These are phyloP conservation scores for Salvia rosmarinus DNA, from an alignment of 257 asterid species.

Conservation along the genomic window DNA sequence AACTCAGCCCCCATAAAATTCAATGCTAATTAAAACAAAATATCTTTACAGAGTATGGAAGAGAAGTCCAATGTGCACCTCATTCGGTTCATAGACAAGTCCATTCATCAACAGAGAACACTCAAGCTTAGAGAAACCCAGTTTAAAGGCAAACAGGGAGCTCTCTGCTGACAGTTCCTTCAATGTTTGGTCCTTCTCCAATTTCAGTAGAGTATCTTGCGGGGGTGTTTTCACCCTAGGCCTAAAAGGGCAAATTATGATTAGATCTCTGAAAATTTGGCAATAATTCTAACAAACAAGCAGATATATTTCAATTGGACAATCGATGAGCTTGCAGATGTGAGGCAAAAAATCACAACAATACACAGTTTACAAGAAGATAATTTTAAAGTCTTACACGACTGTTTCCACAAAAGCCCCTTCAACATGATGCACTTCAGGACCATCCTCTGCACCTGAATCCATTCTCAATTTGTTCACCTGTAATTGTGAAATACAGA, in stretches of 20 bases:
- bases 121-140: conserved; percentile 78
- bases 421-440: conserved; percentile 82
- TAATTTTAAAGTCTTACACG: conserved; percentile 55
- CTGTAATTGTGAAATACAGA: conserved; percentile 44
- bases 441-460: conserved; percentile 75
- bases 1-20: conserved; percentile 24
- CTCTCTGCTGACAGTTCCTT: conserved; percentile 67
- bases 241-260: conserved; percentile 51
- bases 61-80: conserved; percentile 55
- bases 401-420: conserved; percentile 96
- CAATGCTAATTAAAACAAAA: conserved; percentile 26
- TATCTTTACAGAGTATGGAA: conserved; percentile 4
- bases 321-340: conserved; percentile 30
- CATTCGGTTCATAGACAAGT: conserved; percentile 84
- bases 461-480: conserved; percentile 81
- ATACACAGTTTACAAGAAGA: neutral
- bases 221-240: conserved; percentile 81
- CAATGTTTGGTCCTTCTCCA: conserved; percentile 73
- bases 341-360: conserved; percentile 21
- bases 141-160: conserved; percentile 80
- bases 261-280: conserved; percentile 29
- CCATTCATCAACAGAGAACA: conserved; percentile 94
- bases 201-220: conserved; percentile 78
- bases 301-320: conserved; percentile 21
- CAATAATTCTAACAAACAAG: conserved; percentile 4